Evolutionary conservation across 768 basidiomycete genomes (phyloP), one percentile per base, ranked within the genome.

Genomic region (Rhizopogon vinicolor): DNA sequence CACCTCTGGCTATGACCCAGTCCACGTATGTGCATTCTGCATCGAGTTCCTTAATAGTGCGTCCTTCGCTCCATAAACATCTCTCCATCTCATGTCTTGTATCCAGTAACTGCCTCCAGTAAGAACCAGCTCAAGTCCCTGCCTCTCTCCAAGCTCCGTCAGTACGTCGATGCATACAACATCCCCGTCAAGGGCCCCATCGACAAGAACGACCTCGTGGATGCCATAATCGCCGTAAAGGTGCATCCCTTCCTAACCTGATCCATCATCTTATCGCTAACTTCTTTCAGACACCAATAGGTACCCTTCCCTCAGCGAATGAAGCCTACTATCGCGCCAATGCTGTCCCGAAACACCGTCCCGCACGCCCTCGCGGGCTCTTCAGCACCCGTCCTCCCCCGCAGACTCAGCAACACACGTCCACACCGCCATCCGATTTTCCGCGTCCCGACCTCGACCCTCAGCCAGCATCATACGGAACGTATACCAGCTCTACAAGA

Each of bases 121-220:
- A 78, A 78, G 59, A 72, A 74, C 7, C 76, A 83, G 43, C 74
- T 92, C 3, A 82, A 80, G 62, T 62, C 66, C 5, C 65, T 86
- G 60, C 76, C 86, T 0, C 67, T 91, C 41, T 68, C 78, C 44
- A 87, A 80, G 62, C 74, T 92, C 48, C 84, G 81, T 74, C 83
- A 79, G 48, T 91, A 91, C 63, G 77, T 85, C 25, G 78, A 74
- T 51, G 85, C 84, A 5, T 92, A 92, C 60, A 80, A 83, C 54
- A 87, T 92, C 60, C 71, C 75, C 52, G 76, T 80, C 16, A 79
- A 76, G 54, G 78, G 80, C 46, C 81, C 84, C 1, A 75, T 90
- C 14, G 90, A 92, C 67, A 91, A 91, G 69, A 85, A 88, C 51
- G 89, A 91, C 65, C 71, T 91, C 44, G 82, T 91, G 40, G 85